Percentiles rank a stretch among this genome's conserved stretches.
Conservation (phyloP, 495 filamentous ascomycete species). For the Parathielavia appendiculata region DNA sequence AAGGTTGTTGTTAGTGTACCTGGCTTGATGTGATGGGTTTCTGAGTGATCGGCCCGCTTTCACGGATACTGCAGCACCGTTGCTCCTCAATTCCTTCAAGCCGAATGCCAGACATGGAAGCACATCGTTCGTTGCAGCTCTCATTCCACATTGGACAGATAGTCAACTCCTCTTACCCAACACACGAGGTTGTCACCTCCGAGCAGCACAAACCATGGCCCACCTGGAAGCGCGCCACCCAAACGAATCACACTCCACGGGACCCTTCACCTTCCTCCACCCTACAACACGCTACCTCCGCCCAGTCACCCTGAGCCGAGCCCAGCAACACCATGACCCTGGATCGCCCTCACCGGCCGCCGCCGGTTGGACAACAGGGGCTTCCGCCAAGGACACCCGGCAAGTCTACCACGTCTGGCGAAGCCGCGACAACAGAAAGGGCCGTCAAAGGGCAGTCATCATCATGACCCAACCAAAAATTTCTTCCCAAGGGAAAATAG, state of each 20-base stretch:
- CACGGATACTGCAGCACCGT: too few relatives aligned
- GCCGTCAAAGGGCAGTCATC: constrained; percentile 53
- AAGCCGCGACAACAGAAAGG: constrained; percentile 66
- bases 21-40: neutral
- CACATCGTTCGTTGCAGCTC: too few relatives aligned
- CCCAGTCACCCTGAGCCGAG: neutral
- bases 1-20: too few relatives aligned
- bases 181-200: neutral
- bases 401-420: constrained; percentile 36
- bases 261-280: constrained; percentile 26
- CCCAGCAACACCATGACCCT: neutral
- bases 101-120: too few relatives aligned
- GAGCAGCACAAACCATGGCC: neutral
- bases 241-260: constrained; percentile 5
- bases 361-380: neutral
- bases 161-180: too few relatives aligned
- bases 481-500: too few relatives aligned
- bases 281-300: constrained; percentile 25
- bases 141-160: too few relatives aligned
- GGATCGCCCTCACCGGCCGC: neutral
- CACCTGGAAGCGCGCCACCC: neutral
- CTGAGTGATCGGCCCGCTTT: too few relatives aligned
- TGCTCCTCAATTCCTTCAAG: too few relatives aligned
- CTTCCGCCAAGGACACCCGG: neutral
- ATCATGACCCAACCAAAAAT: constrained; percentile 23